A percentile compares a stretch with the other conserved stretches of the same genome.
phyloP scores from a whole-genome alignment of 75 land plant genomes.

The Sequoia sempervirens region DNA sequence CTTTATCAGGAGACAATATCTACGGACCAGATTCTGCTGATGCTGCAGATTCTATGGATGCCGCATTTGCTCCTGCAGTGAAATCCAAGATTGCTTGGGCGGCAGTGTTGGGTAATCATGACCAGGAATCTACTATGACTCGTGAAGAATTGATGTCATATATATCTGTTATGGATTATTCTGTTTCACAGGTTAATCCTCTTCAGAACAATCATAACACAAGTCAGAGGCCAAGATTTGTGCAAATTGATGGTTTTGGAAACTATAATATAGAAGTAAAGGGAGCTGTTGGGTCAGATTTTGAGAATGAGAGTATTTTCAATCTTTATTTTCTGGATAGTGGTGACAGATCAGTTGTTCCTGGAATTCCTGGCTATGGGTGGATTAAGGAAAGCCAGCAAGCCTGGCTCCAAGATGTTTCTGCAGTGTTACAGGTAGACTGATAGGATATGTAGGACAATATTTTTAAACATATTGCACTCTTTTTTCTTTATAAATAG shows the following conservation, averaged over 20 bases:
- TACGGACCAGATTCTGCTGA: constrained; percentile 55
- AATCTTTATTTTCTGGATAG: constrained; percentile 88
- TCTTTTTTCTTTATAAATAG: not conserved
- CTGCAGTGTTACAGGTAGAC: constrained; percentile 53
- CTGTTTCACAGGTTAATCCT: constrained; percentile 66
- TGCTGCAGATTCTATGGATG: constrained; percentile 70
- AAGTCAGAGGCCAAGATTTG: not conserved
- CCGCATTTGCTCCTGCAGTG: constrained; percentile 72
- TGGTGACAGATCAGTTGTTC: constrained; percentile 65
- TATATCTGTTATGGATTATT: constrained; percentile 72
- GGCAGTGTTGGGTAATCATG: constrained; percentile 93
- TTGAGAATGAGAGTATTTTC: constrained; percentile 60
- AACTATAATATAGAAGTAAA: constrained; percentile 70
- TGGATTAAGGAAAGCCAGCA: constrained; percentile 91
- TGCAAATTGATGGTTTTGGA: constrained; percentile 75
- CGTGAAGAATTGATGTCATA: constrained; percentile 61
- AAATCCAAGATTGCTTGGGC: constrained; percentile 84
- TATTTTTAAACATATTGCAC: not conserved
- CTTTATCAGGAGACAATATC: constrained; percentile 83
- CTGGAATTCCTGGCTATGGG: constrained; percentile 60
- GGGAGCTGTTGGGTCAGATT: constrained; percentile 61
- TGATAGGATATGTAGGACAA: not conserved
- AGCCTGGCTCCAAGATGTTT: constrained; percentile 55
- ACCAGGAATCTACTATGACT: constrained; percentile 80
- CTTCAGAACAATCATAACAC: constrained; percentile 6